These are phyloP conservation scores for Colletotrichum scovillei DNA, from an alignment of 2,329 filamentous ascomycete species.

Conservation along the genomic window DNA sequence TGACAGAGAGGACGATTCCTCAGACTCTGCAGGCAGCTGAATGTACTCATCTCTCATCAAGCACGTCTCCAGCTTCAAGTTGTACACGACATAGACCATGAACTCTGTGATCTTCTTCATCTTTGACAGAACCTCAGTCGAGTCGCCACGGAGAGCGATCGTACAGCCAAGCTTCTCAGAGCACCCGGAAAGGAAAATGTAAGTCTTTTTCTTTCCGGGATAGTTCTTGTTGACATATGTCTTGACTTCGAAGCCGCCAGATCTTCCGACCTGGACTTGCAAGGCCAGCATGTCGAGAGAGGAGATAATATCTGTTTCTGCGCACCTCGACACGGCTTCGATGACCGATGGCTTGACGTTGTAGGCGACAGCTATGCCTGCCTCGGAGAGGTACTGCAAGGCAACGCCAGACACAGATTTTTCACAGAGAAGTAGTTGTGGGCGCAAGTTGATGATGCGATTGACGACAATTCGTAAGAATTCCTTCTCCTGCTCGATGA, in stretches of 20 bases:
- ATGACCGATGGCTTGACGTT: constrained; percentile 97
- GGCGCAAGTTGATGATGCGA: constrained; percentile 86
- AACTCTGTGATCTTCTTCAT: constrained; percentile 97
- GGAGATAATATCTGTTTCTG: constrained; percentile 91
- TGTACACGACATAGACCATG: constrained; percentile 99
- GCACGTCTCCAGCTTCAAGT: constrained; percentile 93
- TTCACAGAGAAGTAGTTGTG: constrained; percentile 90
- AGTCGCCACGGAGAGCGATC: constrained; percentile 87
- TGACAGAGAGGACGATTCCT: constrained; percentile 41
- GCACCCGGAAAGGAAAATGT: constrained; percentile 94
- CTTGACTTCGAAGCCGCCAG: constrained; percentile 92
- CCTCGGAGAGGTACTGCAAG: constrained; percentile 86
- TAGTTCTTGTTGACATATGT: constrained; percentile 88
- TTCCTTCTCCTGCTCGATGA: constrained; percentile 96
- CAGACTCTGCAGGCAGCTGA: constrained; percentile 76
- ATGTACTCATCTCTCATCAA: constrained; percentile 94
- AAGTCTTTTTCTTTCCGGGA: constrained; percentile 86
- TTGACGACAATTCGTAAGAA: constrained; percentile 92
- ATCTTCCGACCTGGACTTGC: constrained; percentile 81
- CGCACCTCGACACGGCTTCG: constrained; percentile 92
- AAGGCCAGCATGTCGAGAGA: constrained; percentile 92
- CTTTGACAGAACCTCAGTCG: constrained; percentile 75
- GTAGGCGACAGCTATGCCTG: constrained; percentile 92
- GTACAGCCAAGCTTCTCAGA: constrained; percentile 92
- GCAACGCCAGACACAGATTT: constrained; percentile 93